These are phyloP conservation scores for Cutaneotrichosporon cyanovorans DNA, from an alignment of 1,284 basidiomycete genomes.

Conservation along the genomic window DNA sequence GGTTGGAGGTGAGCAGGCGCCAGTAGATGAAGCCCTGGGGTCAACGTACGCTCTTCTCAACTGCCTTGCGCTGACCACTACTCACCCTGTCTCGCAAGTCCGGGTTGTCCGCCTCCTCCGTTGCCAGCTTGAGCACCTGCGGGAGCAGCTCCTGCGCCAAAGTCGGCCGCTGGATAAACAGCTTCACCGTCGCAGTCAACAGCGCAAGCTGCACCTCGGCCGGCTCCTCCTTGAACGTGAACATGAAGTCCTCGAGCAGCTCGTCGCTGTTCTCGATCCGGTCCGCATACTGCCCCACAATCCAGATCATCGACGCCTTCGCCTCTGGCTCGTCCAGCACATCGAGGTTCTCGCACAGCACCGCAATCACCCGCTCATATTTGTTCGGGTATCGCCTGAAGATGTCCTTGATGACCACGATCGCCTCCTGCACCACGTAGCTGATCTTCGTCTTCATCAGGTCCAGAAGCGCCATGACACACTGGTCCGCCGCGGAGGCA, in stretches of 20 bases:
- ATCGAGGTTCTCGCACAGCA: slow-evolving; percentile 87
- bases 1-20: slow-evolving; percentile 91
- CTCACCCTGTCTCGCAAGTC: slow-evolving; percentile 72
- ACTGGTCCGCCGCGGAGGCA: slow-evolving; percentile 82
- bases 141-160: slow-evolving; percentile 85
- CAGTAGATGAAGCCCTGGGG: slow-evolving; percentile 88
- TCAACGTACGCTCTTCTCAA: not conserved
- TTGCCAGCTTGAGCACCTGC: slow-evolving; percentile 81
- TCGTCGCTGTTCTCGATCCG: slow-evolving; percentile 96
- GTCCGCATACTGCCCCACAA: slow-evolving; percentile 94
- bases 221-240: slow-evolving; percentile 87
- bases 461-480: slow-evolving; percentile 85
- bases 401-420: slow-evolving; percentile 99
- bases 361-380: slow-evolving; percentile 94
- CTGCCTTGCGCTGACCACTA: slow-evolving; percentile 4
- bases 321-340: slow-evolving; percentile 97
- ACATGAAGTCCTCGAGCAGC: slow-evolving; percentile 79
- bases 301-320: slow-evolving; percentile 97
- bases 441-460: slow-evolving; percentile 86
- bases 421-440: slow-evolving; percentile 97
- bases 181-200: slow-evolving; percentile 90
- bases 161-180: slow-evolving; percentile 91
- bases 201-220: slow-evolving; percentile 91
- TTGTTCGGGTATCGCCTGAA: slow-evolving; percentile 97
- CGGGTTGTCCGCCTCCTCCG: slow-evolving; percentile 92